Conservation (phyloP, 306 rosid species). For the Comarum palustre region DNA sequence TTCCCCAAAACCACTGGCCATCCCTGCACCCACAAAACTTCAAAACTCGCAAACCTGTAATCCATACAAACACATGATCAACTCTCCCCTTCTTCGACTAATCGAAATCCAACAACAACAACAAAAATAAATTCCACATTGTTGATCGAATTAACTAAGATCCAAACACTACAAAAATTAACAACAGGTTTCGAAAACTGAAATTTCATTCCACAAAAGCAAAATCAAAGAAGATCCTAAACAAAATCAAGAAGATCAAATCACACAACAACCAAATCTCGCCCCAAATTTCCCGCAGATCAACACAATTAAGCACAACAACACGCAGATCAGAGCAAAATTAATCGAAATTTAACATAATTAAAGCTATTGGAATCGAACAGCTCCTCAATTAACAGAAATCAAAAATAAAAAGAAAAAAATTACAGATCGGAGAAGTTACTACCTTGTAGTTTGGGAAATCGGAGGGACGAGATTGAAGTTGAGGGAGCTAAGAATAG, state of each 20-base stretch:
- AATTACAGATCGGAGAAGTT: neutral
- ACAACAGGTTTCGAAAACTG: neutral
- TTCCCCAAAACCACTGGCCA: constrained; percentile 71
- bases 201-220: neutral
- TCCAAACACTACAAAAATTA: neutral
- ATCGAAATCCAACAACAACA: neutral
- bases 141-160: neutral
- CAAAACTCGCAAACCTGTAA: constrained; percentile 19
- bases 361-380: no score
- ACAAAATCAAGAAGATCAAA: neutral
- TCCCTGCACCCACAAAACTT: constrained; percentile 19
- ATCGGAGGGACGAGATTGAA: neutral
- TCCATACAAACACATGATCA: neutral
- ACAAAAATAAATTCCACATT: neutral
- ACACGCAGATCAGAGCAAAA: neutral
- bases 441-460: no score
- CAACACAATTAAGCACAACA: neutral
- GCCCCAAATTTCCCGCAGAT: neutral
- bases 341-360: neutral
- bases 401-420: neutral
- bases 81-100: neutral
- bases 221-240: neutral
- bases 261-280: neutral
- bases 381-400: neutral
- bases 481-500: neutral